Evolutionary conservation across 2,329 filamentous ascomycete genomes (phyloP).

Genomic region (Calonectria hawksworthii): DNA sequence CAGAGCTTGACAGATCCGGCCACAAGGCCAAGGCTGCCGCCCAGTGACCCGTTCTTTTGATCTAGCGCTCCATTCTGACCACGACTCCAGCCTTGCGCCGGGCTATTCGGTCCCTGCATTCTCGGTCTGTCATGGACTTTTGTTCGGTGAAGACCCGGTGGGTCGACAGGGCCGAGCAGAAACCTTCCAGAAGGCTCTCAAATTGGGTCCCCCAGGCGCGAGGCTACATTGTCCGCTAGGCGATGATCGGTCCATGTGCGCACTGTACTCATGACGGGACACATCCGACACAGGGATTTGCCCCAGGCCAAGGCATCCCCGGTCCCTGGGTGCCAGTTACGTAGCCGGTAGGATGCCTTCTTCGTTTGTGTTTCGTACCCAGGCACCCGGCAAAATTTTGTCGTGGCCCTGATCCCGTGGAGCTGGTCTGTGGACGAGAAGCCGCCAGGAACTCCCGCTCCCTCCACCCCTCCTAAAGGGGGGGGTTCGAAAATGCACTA

Average conservation of each 20-base stretch:
- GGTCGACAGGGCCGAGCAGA: constrained; percentile 41
- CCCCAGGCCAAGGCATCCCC: constrained; percentile 24
- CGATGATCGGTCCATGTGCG: not conserved
- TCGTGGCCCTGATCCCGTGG: constrained; percentile 38
- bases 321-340: constrained; percentile 17
- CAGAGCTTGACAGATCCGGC: constrained; percentile 4
- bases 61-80: constrained; percentile 15
- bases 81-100: constrained; percentile 19
- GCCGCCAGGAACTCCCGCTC: constrained; percentile 41
- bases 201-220: constrained; percentile 26
- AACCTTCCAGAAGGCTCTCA: constrained; percentile 49
- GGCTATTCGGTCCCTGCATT: constrained; percentile 26
- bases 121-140: constrained; percentile 34
- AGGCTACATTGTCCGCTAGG: constrained; percentile 33
- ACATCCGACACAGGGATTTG: constrained; percentile 23
- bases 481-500: constrained; percentile 35
- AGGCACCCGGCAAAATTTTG: constrained; percentile 30
- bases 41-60: not conserved
- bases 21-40: not conserved
- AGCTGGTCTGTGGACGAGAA: constrained; percentile 40
- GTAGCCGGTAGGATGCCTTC: constrained; percentile 22
- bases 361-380: constrained; percentile 35
- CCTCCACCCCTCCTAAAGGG: constrained; percentile 39
- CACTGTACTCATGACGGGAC: constrained; percentile 34
- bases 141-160: constrained; percentile 38